Evolutionary conservation across 306 rosid genomes (phyloP).

Genomic region (Citrullus mucosospermus): DNA sequence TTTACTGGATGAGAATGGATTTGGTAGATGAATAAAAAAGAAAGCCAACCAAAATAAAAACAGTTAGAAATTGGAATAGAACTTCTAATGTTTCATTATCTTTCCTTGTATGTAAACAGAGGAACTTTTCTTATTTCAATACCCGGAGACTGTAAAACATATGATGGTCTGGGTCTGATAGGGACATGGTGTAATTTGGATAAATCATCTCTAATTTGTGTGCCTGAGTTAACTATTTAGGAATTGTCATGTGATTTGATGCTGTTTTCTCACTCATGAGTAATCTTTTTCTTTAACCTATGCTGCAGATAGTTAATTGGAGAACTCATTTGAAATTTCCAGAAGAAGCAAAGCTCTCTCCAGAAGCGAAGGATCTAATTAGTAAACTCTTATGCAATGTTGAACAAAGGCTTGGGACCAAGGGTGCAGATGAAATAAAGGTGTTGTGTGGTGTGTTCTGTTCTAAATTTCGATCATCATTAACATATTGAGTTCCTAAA

Average conservation of each 20-base stretch:
- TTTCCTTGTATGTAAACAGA: background rate
- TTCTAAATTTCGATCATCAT: conserved; percentile 20
- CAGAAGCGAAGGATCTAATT: conserved; percentile 86
- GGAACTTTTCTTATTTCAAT: background rate
- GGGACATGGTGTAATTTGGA: background rate
- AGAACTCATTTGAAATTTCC: conserved; percentile 92
- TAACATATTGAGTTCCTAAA: conserved; percentile 6
- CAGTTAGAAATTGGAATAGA: background rate
- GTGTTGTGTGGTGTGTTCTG: conserved; percentile 67
- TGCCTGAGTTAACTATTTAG: background rate
- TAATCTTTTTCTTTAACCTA: conserved; percentile 8
- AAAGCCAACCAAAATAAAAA: background rate
- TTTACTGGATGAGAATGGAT: background rate
- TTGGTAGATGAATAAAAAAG: background rate
- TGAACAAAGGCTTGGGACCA: conserved; percentile 91
- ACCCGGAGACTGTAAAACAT: background rate
- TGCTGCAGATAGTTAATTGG: conserved; percentile 94
- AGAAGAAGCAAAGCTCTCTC: conserved; percentile 87
- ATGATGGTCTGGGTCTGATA: background rate
- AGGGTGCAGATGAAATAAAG: conserved; percentile 98
- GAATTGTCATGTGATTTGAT: conserved; percentile 1
- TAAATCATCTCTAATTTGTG: background rate
- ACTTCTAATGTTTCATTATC: background rate
- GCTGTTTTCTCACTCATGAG: background rate
- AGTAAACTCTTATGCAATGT: conserved; percentile 84